These are phyloP conservation scores for Aureoboletus auriporus DNA, from an alignment of 768 basidiomycete genomes.

Conservation along the genomic window DNA sequence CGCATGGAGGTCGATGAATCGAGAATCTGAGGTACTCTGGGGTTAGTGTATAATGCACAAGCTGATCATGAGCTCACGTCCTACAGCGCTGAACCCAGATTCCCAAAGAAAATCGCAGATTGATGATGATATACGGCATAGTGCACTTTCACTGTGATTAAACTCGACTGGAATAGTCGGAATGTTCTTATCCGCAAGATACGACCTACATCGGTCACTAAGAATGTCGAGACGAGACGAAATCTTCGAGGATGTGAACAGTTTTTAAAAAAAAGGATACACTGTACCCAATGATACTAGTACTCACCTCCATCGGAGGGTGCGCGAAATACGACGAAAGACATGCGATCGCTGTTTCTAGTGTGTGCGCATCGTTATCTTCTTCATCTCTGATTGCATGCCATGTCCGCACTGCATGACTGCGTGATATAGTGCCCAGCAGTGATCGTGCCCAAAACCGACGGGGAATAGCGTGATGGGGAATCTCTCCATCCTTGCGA, in stretches of 20 bases:
- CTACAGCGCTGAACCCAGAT: constrained; percentile 44
- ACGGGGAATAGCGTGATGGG: constrained; percentile 36
- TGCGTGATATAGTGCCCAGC: constrained; percentile 41
- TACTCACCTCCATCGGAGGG: constrained; percentile 39
- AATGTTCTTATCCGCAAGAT: constrained; percentile 30
- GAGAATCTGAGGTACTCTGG: constrained; percentile 23
- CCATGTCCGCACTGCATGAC: constrained; percentile 40
- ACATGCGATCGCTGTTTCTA: constrained; percentile 46
- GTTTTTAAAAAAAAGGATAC: neutral
- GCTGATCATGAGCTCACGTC: constrained; percentile 30
- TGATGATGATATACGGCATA: constrained; percentile 32
- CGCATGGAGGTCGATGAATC: constrained; percentile 43
- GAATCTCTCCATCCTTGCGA: constrained; percentile 3
- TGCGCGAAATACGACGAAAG: constrained; percentile 51
- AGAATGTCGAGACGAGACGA: constrained; percentile 37
- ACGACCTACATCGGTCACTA: constrained; percentile 35
- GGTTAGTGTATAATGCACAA: neutral
- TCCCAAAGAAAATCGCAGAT: constrained; percentile 50
- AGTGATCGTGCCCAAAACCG: constrained; percentile 49
- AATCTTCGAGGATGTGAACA: constrained; percentile 30
- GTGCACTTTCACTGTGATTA: constrained; percentile 28
- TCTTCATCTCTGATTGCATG: constrained; percentile 11
- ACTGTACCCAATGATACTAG: neutral
- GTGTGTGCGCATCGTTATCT: constrained; percentile 18
- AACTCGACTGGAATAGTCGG: constrained; percentile 28